Evolutionary conservation across 148 eudicot species (phyloP), one percentile per base, ranked within the genome.

Genomic region (Diospyros kaki): DNA sequence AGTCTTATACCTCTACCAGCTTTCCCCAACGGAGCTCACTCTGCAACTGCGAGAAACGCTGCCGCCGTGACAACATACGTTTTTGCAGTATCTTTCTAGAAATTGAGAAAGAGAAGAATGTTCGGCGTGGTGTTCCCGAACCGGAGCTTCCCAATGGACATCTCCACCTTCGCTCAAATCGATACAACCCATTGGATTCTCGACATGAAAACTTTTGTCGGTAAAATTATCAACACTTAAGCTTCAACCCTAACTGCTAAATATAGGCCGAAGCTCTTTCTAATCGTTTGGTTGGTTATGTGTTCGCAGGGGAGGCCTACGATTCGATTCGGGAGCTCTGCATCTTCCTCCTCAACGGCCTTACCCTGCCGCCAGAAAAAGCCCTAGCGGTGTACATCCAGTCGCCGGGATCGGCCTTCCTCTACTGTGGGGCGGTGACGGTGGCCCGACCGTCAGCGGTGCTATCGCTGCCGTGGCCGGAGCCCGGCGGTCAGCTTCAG

Each of bases 71-170:
- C 28, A 28, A 28, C 28, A 28, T 28, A 28, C 28, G 28, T 28
- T 28, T 28, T 28, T 28, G 28, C 28, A 28, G 28, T 28, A 28
- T 28, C 28, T 28, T 28, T 28, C 28, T 28, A 28, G 28, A 28
- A 28, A 28, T 28, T 28, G 28, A 28, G 28, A 28, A 28, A 28
- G 28, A 28, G 41, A 8, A 77, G 41, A 28, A 92, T 94, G 98
- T 94, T 91, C 54, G 98, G 97, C 14, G 98, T 91, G n/a, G 85
- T 94, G 4, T 94, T 94, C 80, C 98, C 98, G 0, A 91, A 94
- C 62, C 89, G 95, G 59, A 94, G 98, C 78, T 94, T 91, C 72
- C 98, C 98, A 0, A 84, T 94, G 75, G 98, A 94, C 81, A 87
- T 94, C 74, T 88, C 98, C 7, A 86, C 93, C 56, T 94, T 94